These are phyloP conservation scores for Thielaviopsis euricoi DNA, from an alignment of 2,329 filamentous ascomycete genomes.

Conservation along the genomic window DNA sequence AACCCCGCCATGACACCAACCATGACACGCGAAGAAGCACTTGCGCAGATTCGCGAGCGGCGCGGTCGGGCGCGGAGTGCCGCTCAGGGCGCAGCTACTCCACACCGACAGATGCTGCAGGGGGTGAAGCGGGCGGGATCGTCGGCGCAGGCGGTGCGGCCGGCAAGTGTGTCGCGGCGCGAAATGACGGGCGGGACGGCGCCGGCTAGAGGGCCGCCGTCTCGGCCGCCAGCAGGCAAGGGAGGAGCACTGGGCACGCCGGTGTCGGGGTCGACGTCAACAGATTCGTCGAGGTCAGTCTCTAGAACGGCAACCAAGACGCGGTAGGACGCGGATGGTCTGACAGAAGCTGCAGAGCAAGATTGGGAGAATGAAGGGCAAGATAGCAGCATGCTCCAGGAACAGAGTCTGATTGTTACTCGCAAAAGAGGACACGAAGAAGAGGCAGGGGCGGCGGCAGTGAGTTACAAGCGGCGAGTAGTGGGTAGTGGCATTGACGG, in stretches of 20 bases:
- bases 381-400: too few species aligned
- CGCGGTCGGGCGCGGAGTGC: conserved; percentile 55
- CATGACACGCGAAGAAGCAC: conserved; percentile 56
- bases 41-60: conserved; percentile 58
- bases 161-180: neutral
- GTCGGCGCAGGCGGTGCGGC: conserved; percentile 1
- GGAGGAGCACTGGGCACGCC: neutral
- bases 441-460: neutral
- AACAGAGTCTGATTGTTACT: too few species aligned
- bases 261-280: neutral
- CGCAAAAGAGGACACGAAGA: neutral
- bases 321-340: conserved; percentile 2
- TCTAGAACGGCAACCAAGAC: conserved; percentile 4
- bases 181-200: neutral
- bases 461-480: neutral
- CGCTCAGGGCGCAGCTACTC: conserved; percentile 36
- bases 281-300: neutral
- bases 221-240: neutral
- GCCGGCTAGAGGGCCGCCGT: conserved; percentile 3
- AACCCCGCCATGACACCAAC: conserved; percentile 46
- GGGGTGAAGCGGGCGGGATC: conserved; percentile 1
- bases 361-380: neutral
- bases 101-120: conserved; percentile 17
- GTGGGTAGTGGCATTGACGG: too few species aligned
- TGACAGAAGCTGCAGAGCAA: neutral